Evolutionary conservation across 2,329 filamentous ascomycete species (phyloP).

Genomic region (Gremmenia infestans): DNA sequence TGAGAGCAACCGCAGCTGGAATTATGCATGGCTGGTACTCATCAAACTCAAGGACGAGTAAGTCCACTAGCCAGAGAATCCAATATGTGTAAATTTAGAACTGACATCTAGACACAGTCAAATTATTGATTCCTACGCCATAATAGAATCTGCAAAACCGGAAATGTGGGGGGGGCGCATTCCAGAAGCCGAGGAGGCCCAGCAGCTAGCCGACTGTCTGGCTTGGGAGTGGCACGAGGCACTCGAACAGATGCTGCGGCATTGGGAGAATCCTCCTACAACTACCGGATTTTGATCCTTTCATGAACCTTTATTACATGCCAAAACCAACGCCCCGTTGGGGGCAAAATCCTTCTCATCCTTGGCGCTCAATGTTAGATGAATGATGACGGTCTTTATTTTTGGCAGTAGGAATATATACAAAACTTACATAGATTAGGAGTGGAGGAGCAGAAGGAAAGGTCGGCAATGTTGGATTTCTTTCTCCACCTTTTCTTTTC

Average conservation of each 20-base stretch:
- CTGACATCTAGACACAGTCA: conserved; percentile 37
- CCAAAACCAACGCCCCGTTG: neutral
- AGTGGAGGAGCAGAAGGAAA: neutral
- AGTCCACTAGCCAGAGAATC: conserved; percentile 27
- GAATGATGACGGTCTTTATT: neutral
- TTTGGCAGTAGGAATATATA: neutral
- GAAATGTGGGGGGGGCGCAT: conserved; percentile 64
- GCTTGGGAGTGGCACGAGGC: conserved; percentile 63
- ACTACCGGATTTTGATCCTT: conserved; percentile 47
- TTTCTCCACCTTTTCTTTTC: neutral
- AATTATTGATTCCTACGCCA: conserved; percentile 57
- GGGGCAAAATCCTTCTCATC: neutral
- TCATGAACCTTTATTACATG: neutral
- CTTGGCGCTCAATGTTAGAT: neutral
- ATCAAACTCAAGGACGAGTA: conserved; percentile 62
- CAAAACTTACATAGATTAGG: neutral
- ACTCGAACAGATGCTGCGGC: conserved; percentile 59
- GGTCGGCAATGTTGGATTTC: neutral
- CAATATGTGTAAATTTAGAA: neutral
- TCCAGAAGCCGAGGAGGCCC: conserved; percentile 51
- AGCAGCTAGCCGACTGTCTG: conserved; percentile 57
- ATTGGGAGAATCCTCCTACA: conserved; percentile 60
- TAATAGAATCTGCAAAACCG: conserved; percentile 53
- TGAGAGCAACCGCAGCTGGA: conserved; percentile 66
- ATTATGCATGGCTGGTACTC: conserved; percentile 68